Evolutionary conservation across 306 rosid genomes (phyloP), one percentile per base, ranked within the genome.

Genomic region (Gynostemma pentaphyllum): DNA sequence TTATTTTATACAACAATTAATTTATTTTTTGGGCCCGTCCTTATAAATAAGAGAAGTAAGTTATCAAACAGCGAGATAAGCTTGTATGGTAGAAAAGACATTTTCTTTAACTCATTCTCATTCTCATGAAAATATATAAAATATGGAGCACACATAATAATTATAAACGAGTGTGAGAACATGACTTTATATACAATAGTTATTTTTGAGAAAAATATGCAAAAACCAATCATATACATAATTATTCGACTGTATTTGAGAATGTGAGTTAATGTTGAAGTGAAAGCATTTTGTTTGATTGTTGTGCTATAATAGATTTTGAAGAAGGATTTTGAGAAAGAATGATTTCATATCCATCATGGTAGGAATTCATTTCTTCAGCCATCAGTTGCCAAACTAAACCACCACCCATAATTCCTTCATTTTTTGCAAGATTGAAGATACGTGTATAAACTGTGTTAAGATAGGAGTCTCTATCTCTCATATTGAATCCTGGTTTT

Each of bases 361-460:
- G 22, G 7, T 36, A 59, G 2, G 48, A 59, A 29, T 59, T 47
- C 47, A 59, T 59, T 59, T 23, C 47, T 13, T 59, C 1, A 59
- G 47, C 47, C 65, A 59, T 37, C 5, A 59, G 18, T 59, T 59
- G 47, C 47, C 65, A 36, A n/a, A 59, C 65, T 12, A 59, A 11
- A 59, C 65, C 65, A 16, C 65, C 65, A 37, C 46, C 65, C 65
- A 59, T 59, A 30, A 29, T 59, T 59, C 46, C 47, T 37, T 46
- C 65, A 12, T 59, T 37, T 59, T 12, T 59, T 59, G 65, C 47
- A 59, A 59, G 46, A 27, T 22, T 37, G 21, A 36, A 59, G 47
- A 59, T 59, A 23, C 13, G 12, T 39, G 65, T 32, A 39, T 59
- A 59, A 39, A 59, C 65, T 45, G 12, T 21, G 12, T 27, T 59